phyloP scores from a whole-genome alignment of 306 rosid species.

The Crotalaria pallida region DNA sequence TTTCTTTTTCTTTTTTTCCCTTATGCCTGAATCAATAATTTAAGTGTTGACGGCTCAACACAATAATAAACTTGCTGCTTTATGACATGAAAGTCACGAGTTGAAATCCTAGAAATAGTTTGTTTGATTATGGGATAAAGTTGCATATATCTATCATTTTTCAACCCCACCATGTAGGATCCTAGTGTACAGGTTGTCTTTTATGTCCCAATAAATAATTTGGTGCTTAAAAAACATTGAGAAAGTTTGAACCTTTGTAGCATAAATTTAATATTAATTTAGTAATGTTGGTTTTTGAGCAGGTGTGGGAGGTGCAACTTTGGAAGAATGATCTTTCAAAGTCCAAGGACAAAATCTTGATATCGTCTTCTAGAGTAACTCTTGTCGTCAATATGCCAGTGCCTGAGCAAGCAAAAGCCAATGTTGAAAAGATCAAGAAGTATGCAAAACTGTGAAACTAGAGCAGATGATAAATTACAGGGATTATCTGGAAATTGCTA shows the following conservation, averaged over 20 bases:
- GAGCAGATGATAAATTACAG: background rate
- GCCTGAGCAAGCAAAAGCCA: conserved; percentile 39
- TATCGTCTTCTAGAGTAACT: conserved; percentile 51
- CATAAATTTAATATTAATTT: background rate
- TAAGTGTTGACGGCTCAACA: too few species aligned
- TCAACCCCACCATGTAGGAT: too few species aligned
- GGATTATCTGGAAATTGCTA: too few species aligned
- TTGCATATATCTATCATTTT: too few species aligned
- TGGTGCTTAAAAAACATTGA: background rate
- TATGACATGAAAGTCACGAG: too few species aligned
- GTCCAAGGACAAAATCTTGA: conserved; percentile 21
- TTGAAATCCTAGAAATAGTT: too few species aligned
- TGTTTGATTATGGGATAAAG: too few species aligned
- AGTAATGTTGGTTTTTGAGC: background rate
- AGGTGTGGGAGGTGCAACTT: conserved; percentile 46
- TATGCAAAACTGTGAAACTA: conserved; percentile 25
- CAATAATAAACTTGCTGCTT: too few species aligned
- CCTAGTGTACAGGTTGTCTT: too few species aligned
- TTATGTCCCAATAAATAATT: too few species aligned
- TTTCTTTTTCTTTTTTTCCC: too few species aligned
- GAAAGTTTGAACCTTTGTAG: background rate
- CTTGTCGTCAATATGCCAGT: conserved; percentile 41
- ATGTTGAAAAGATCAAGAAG: conserved; percentile 20
- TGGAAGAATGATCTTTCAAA: conserved; percentile 44
- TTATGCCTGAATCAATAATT: background rate